Base-by-base conservation (phyloP, 176 grass and related monocot species). In the Tillandsia fasciculata region DNA sequence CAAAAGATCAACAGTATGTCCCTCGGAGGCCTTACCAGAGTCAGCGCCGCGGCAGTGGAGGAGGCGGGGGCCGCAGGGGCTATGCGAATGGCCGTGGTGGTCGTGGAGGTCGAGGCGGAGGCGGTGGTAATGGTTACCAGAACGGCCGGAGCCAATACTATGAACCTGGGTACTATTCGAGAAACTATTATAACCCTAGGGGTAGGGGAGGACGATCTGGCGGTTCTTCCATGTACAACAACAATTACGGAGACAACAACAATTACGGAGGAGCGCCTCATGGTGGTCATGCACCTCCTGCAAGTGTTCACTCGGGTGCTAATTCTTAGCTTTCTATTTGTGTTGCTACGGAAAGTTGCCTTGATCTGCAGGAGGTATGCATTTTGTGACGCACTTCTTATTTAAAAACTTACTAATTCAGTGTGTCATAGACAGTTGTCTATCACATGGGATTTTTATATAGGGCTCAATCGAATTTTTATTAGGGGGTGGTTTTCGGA, bases 161-260 rank as follows among this genome's bases (percentile, higher is more conserved):
- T 1, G 79, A 91, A 1, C 48, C 63, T 10, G 82, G 76, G 9
- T 87, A 88, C 70, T 78, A 91, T 74, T 20, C 56, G 15, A 84
- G 85, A 77, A 82, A 82, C 79, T 80, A 82, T 73, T 84, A 74
- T 51, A 78, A 64, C 72, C 66, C 69, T 58, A 83, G 85, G 63
- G 85, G 85, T 50, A 82, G 85, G 12, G 82, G 89, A 11, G 85
- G 89, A 23, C 85, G 82, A 3, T 69, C 85, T 11, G 76, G 85
- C 51, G 85, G 85, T 61, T 74, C 76, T 47, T 70, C 57, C 50
- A 69, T 71, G 50, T 83, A 83, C 64, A 76, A 69, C 76, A 74
- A 83, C 66, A 53, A 91, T 58, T 42, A 42, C 3, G 81, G 81
- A 54, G 82, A 83, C 64, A 76, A 69, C 76, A 74, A 83, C 66